Percentiles rank a stretch among this genome's conserved stretches.
phyloP scores from a whole-genome alignment of 306 rosid genomes.

The Begonia masoniana region DNA sequence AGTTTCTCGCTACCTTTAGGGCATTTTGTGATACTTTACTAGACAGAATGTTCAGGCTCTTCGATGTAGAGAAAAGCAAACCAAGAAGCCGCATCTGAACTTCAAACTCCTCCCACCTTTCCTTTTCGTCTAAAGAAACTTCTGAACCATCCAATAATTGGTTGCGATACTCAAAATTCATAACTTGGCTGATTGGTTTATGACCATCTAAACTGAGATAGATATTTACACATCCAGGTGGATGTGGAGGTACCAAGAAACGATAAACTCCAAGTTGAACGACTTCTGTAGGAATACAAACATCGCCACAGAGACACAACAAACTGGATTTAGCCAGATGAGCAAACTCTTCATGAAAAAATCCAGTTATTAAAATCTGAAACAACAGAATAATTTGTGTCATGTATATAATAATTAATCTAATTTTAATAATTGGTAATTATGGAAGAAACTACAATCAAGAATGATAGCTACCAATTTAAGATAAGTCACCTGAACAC shows the following conservation, averaged over 20 bases:
- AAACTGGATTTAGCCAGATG: constrained; percentile 57
- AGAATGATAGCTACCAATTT: too few species aligned
- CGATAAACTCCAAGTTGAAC: constrained; percentile 86
- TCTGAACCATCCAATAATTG: constrained; percentile 30
- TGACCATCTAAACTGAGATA: constrained; percentile 69
- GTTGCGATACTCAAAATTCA: constrained; percentile 67
- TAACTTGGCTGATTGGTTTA: constrained; percentile 76
- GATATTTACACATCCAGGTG: constrained; percentile 48
- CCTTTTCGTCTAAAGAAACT: constrained; percentile 28
- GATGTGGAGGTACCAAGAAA: constrained; percentile 51
- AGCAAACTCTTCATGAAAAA: constrained; percentile 38
- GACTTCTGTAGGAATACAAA: constrained; percentile 37
- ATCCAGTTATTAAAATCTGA: constrained; percentile 77
- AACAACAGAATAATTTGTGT: constrained; percentile 10
- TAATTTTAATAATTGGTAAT: too few species aligned
- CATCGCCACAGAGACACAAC: constrained; percentile 61
- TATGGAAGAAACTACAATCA: too few species aligned
- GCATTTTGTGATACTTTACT: constrained; percentile 31
- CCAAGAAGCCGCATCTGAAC: constrained; percentile 61
- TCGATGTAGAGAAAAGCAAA: constrained; percentile 57
- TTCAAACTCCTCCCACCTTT: constrained; percentile 47
- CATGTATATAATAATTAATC: too few species aligned
- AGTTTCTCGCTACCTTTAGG: constrained; percentile 56
- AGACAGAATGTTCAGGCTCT: constrained; percentile 43
- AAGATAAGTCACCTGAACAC: too few species aligned